These are phyloP conservation scores for Scleromitrula shiraiana DNA, from an alignment of 2,329 filamentous ascomycete genomes.

Conservation along the genomic window DNA sequence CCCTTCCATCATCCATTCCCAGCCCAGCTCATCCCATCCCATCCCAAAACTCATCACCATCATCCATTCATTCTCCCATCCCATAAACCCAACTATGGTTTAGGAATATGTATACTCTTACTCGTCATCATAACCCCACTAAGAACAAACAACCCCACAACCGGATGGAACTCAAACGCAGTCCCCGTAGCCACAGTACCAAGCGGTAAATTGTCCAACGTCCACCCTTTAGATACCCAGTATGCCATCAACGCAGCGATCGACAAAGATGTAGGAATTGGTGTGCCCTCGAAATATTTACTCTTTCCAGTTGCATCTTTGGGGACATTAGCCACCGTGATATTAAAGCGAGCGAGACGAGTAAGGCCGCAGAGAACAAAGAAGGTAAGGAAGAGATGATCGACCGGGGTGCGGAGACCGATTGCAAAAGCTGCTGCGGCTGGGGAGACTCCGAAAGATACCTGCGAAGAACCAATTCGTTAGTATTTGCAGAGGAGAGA, in stretches of 20 bases:
- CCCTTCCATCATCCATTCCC: neutral
- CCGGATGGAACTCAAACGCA: slow-evolving; percentile 73
- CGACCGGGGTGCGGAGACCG: slow-evolving; percentile 74
- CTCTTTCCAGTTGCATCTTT: slow-evolving; percentile 90
- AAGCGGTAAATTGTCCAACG: slow-evolving; percentile 68
- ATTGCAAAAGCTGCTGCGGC: slow-evolving; percentile 82
- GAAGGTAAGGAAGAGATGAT: slow-evolving; percentile 72
- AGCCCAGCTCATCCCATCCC: neutral
- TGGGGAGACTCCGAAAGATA: slow-evolving; percentile 90
- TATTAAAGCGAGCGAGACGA: slow-evolving; percentile 92
- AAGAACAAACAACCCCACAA: slow-evolving; percentile 71
- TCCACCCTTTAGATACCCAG: slow-evolving; percentile 76
- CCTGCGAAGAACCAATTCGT: slow-evolving; percentile 52
- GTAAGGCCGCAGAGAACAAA: slow-evolving; percentile 95
- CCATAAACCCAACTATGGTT: slow-evolving; percentile 46
- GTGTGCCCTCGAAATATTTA: slow-evolving; percentile 93
- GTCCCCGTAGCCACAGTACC: slow-evolving; percentile 63
- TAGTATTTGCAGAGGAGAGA: neutral
- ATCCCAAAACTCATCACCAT: neutral
- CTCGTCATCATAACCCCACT: slow-evolving; percentile 93
- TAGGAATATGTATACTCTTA: slow-evolving; percentile 90
- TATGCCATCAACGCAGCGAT: slow-evolving; percentile 81
- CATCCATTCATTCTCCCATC: neutral
- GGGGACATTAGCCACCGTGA: slow-evolving; percentile 80
- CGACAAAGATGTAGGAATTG: slow-evolving; percentile 81